Evolutionary conservation across 1,284 basidiomycete genomes (phyloP).

Genomic region (Exobasidium rhododendri): DNA sequence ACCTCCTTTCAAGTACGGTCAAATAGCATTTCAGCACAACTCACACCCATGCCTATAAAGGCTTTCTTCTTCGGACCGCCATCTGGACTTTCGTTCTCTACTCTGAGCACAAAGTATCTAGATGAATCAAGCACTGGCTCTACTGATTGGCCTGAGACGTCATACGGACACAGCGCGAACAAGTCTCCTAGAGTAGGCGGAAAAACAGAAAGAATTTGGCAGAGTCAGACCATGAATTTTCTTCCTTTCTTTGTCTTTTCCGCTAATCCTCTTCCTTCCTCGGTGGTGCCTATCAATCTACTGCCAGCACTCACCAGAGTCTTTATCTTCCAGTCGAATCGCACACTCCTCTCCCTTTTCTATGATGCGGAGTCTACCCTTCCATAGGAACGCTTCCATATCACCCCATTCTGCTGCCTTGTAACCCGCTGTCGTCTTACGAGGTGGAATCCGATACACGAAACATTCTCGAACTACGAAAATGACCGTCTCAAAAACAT

Average conservation of each 20-base stretch:
- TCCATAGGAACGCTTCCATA: conserved; percentile 77
- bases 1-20: no score
- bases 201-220: no score
- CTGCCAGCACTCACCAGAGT: conserved; percentile 37
- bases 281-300: no score
- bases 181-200: conserved; percentile 60
- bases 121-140: conserved; percentile 95
- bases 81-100: conserved; percentile 59
- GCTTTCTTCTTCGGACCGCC: conserved; percentile 41
- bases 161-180: conserved; percentile 88
- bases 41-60: conserved; percentile 52
- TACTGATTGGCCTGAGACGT: conserved; percentile 71
- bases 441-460: conserved; percentile 64
- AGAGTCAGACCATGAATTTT: no score
- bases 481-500: conserved; percentile 69
- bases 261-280: neutral
- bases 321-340: conserved; percentile 46
- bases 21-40: no score
- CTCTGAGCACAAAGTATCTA: conserved; percentile 88
- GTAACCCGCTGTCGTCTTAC: conserved; percentile 64
- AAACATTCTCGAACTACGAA: conserved; percentile 81
- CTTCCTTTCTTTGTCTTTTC: conserved; percentile 37
- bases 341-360: conserved; percentile 60
- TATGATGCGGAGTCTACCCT: conserved; percentile 77
- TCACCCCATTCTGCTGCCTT: conserved; percentile 63